Base-by-base conservation (phyloP, 306 rosid species). In the Pyrus communis region DNA sequence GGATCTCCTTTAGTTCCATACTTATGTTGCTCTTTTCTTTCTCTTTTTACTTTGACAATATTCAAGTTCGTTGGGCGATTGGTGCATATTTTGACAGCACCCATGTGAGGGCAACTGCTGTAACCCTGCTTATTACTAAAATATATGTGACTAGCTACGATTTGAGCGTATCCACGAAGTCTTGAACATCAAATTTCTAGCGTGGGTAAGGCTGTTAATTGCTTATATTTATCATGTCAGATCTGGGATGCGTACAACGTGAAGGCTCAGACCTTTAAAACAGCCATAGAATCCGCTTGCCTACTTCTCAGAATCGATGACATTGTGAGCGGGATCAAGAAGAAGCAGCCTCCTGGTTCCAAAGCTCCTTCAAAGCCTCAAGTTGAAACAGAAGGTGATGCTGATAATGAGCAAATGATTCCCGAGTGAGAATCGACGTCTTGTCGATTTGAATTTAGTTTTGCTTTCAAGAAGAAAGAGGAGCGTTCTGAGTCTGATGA, bases 271-370 rank as follows among this genome's bases (percentile, higher is more conserved):
- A 91, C 99, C 7, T 96, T 96, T 58, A 96, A 96, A 89, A 96
- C 99, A 2, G 98, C 99, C 55, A 96, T 96, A 75, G 99, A 96
- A 92, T 96, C 98, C 42, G 93, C 98, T 46, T 89, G 99, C 91
- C 90, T 96, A 93, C 99, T 96, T 54, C 83, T 96, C 81, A 92
- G 99, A 77, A 96, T 96, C 70, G 98, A 96, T 73, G 99, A 96
- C 78, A 89, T 92, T 73, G 99, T 96, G 86, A 96, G 99, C 42
- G 97, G 99, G 17, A 89, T 96, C 73, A 96, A 96, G 88, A 95
- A 92, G 89, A 92, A 90, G 88, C 93, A 90, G 74, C 86, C 93
- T 57, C 87, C 96, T 61, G 96, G 96, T 61, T 64, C 87, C 91
- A 69, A 79, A 58, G 86, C 75, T 51, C 89, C 98, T 71, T 74